Evolutionary conservation across 306 rosid species (phyloP).

Genomic region (Casuarina cunninghamiana): DNA sequence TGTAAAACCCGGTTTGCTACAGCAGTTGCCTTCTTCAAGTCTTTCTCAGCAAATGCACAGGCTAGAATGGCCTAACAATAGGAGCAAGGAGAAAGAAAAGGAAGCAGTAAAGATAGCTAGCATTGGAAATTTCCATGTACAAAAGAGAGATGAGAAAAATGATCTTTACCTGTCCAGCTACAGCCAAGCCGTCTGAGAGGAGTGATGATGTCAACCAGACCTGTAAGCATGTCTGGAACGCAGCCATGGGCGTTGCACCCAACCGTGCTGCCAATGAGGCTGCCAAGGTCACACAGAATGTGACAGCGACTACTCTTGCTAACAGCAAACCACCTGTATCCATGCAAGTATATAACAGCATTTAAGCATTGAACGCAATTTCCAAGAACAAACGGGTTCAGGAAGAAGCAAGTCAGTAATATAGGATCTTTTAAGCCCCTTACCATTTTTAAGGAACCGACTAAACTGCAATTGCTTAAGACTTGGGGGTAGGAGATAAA

Average conservation of each 20-base stretch:
- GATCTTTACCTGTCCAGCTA: conserved; percentile 72
- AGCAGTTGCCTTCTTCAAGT: conserved; percentile 56
- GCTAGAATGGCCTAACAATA: conserved; percentile 76
- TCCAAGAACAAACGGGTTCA: no score
- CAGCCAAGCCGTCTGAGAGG: conserved; percentile 90
- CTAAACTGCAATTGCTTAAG: conserved; percentile 73
- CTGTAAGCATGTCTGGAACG: conserved; percentile 88
- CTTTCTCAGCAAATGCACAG: conserved; percentile 81
- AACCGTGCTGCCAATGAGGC: conserved; percentile 88
- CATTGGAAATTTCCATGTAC: no score
- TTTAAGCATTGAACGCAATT: no score
- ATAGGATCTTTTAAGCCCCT: background rate
- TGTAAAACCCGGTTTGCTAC: conserved; percentile 59
- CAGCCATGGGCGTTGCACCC: conserved; percentile 89
- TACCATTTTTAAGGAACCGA: conserved; percentile 84
- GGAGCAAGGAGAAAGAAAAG: no score
- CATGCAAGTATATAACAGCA: background rate
- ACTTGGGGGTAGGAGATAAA: conserved; percentile 73
- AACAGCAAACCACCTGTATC: conserved; percentile 62
- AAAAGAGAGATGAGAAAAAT: background rate
- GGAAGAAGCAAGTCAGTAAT: no score
- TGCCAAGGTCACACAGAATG: conserved; percentile 89
- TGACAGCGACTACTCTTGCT: conserved; percentile 86
- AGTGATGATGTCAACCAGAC: conserved; percentile 95
- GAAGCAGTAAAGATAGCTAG: no score